Conservation (phyloP, 257 asterid genomes). For the Lantana camara region DNA sequence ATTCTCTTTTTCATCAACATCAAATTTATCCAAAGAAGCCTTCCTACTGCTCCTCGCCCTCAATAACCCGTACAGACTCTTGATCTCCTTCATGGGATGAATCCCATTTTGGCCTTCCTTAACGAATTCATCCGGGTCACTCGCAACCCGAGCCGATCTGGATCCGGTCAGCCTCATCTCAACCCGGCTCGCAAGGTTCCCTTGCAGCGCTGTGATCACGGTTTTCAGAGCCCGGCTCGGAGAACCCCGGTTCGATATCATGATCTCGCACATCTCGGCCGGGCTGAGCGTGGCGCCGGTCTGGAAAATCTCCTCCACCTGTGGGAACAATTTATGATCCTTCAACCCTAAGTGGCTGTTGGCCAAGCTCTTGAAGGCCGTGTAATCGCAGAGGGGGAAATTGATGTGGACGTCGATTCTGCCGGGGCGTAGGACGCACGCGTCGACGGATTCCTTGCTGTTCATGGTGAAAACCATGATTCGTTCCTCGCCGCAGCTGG, state of each 20-base stretch:
- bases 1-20: conserved; percentile 41
- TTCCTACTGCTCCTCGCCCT: conserved; percentile 43
- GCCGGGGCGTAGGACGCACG: conserved; percentile 58
- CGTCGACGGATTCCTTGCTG: conserved; percentile 48
- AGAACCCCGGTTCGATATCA: conserved; percentile 61
- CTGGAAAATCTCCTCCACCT: conserved; percentile 56
- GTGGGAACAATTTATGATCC: conserved; percentile 61
- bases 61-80: conserved; percentile 51
- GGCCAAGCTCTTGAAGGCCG: conserved; percentile 53
- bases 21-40: conserved; percentile 40
- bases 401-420: conserved; percentile 57
- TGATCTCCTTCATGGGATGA: conserved; percentile 43
- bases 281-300: conserved; percentile 60
- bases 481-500: conserved; percentile 66
- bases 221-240: conserved; percentile 64
- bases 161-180: conserved; percentile 34
- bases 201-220: conserved; percentile 55
- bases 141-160: conserved; percentile 37
- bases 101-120: conserved; percentile 25
- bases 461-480: conserved; percentile 58
- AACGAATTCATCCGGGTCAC: conserved; percentile 39
- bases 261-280: conserved; percentile 58
- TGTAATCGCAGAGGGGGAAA: conserved; percentile 63
- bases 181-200: conserved; percentile 29
- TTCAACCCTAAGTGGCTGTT: conserved; percentile 56